These are phyloP conservation scores for Pulveroboletus sp. DNA, from an alignment of 1,284 basidiomycete species.

Conservation along the genomic window DNA sequence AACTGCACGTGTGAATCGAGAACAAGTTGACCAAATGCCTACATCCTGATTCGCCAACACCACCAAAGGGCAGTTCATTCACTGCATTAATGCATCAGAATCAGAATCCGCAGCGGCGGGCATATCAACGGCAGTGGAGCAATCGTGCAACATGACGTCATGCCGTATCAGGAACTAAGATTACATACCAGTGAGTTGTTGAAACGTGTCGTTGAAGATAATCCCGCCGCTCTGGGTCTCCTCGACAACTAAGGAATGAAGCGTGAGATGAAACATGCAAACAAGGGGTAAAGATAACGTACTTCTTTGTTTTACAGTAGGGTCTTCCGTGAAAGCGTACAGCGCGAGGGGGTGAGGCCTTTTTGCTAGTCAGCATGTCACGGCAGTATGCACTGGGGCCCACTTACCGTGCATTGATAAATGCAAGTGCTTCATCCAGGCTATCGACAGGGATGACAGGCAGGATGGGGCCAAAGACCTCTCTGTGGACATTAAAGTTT, in stretches of 20 bases:
- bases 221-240: slow-evolving; percentile 52
- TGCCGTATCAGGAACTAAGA: not conserved
- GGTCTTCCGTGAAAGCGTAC: slow-evolving; percentile 37
- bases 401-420: slow-evolving; percentile 48
- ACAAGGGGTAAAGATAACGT: slow-evolving; percentile 1
- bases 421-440: slow-evolving; percentile 37
- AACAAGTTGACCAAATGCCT: slow-evolving; percentile 36
- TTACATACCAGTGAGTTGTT: slow-evolving; percentile 42
- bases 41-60: slow-evolving; percentile 48
- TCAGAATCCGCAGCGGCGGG: not conserved
- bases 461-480: slow-evolving; percentile 71
- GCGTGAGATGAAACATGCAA: slow-evolving; percentile 1
- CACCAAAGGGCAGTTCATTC: slow-evolving; percentile 31
- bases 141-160: slow-evolving; percentile 10
- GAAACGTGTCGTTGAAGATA: slow-evolving; percentile 54
- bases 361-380: slow-evolving; percentile 5
- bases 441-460: slow-evolving; percentile 62
- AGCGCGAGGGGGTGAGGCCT: slow-evolving; percentile 32
- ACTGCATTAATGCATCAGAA: slow-evolving; percentile 9
- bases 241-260: slow-evolving; percentile 42
- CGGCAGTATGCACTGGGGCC: no score
- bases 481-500: slow-evolving; percentile 38
- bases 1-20: not conserved
- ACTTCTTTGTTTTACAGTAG: slow-evolving; percentile 23
- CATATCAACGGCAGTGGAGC: slow-evolving; percentile 3